Percentiles rank a stretch among this genome's conserved stretches.
Evolutionary conservation across 2,329 filamentous ascomycete species (phyloP).

Genomic region (Alternaria triticimaculans): DNA sequence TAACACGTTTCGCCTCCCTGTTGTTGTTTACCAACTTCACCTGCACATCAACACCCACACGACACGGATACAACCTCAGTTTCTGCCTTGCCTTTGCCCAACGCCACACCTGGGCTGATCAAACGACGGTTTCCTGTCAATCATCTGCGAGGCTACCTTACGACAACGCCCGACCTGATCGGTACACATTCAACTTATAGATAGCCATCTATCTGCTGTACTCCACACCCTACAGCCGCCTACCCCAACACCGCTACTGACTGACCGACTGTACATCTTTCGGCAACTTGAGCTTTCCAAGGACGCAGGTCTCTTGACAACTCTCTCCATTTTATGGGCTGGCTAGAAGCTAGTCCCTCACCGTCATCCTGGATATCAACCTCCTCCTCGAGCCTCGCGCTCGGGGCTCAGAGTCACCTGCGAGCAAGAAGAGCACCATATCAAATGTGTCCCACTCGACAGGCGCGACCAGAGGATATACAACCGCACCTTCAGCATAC

Average conservation of each 20-base stretch:
- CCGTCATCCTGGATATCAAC: constrained; percentile 93
- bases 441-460: constrained; percentile 48
- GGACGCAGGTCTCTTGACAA: constrained; percentile 24
- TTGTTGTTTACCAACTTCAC: constrained; percentile 33
- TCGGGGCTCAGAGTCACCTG: constrained; percentile 72
- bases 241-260: constrained; percentile 12
- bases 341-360: constrained; percentile 52
- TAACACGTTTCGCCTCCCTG: constrained; percentile 24
- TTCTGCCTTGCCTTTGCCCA: constrained; percentile 38
- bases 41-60: constrained; percentile 15
- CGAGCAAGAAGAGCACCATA: constrained; percentile 54
- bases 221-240: background rate
- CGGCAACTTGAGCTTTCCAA: constrained; percentile 12
- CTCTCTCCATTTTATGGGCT: constrained; percentile 48
- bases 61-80: constrained; percentile 20
- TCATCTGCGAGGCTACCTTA: constrained; percentile 22
- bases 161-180: constrained; percentile 24
- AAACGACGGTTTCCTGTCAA: constrained; percentile 16
- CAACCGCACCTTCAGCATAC: constrained; percentile 46
- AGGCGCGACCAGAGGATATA: constrained; percentile 51
- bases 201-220: constrained; percentile 4
- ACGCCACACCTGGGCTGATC: constrained; percentile 31
- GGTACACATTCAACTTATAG: constrained; percentile 18
- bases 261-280: constrained; percentile 4
- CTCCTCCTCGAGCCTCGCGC: constrained; percentile 79